Evolutionary conservation across 345 rosid genomes (phyloP).

Genomic region (Murraya paniculata): DNA sequence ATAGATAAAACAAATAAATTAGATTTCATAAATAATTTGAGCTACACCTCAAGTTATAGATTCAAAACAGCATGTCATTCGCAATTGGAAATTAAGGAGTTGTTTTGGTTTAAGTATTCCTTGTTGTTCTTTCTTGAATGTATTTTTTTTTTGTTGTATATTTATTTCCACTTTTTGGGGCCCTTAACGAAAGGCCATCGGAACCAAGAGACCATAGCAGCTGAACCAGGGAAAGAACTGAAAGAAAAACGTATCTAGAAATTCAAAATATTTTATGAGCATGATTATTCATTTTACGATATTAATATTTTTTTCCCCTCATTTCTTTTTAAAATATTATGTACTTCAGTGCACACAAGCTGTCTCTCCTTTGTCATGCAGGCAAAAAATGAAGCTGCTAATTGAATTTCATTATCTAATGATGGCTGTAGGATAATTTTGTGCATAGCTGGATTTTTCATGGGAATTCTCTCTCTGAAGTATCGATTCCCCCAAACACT

Average conservation of each 20-base stretch:
- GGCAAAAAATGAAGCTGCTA: background rate
- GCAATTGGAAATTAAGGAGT: background rate
- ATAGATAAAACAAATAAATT: background rate
- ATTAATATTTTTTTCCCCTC: background rate
- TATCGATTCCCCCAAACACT: conserved; percentile 58
- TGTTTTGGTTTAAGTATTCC: background rate
- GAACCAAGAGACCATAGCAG: background rate
- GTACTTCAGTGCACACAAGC: background rate
- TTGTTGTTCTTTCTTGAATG: background rate
- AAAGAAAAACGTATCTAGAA: background rate
- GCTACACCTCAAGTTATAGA: background rate
- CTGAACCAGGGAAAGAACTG: background rate
- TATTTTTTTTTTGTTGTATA: background rate
- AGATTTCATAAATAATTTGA: background rate
- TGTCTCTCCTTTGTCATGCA: background rate
- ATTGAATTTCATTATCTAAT: background rate
- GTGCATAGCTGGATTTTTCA: conserved; percentile 68
- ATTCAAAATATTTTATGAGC: background rate
- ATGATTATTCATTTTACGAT: background rate
- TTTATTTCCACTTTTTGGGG: background rate
- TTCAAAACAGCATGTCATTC: background rate
- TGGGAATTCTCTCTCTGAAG: conserved; percentile 58
- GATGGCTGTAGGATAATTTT: conserved; percentile 61
- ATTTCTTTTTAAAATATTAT: background rate
- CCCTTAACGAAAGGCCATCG: background rate